Conservation (phyloP, 495 filamentous ascomycete species). For the Trichocladium antarcticum region DNA sequence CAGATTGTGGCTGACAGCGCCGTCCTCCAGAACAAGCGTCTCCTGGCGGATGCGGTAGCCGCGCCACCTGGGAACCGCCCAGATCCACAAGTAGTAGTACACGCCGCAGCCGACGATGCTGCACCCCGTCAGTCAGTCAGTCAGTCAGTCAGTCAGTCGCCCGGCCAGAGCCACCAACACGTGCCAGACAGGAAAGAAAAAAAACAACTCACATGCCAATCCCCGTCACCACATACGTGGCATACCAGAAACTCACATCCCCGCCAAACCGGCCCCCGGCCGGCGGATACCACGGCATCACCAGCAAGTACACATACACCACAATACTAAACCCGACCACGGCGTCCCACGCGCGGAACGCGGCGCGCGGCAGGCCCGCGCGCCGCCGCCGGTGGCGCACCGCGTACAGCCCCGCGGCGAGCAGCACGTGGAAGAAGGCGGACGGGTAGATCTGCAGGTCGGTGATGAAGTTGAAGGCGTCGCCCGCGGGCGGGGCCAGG, state of each 20-base stretch:
- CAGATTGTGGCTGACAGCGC: slow-evolving; percentile 41
- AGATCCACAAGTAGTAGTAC: slow-evolving; percentile 49
- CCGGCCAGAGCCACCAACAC: too few relatives aligned
- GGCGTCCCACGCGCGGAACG: slow-evolving; percentile 46
- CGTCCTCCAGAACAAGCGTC: slow-evolving; percentile 37
- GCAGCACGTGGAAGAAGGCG: slow-evolving; percentile 43
- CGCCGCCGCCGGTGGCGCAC: slow-evolving; percentile 42
- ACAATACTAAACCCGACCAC: slow-evolving; percentile 45
- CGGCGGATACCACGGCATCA: slow-evolving; percentile 58
- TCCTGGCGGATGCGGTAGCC: slow-evolving; percentile 46
- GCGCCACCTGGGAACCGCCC: slow-evolving; percentile 38
- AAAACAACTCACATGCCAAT: slow-evolving; percentile 42
- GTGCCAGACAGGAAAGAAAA: too few relatives aligned
- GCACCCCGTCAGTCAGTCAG: too few relatives aligned
- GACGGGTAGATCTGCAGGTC: slow-evolving; percentile 44
- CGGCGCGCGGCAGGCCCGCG: slow-evolving; percentile 31
- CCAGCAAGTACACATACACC: slow-evolving; percentile 45
- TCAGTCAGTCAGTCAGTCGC: too few relatives aligned
- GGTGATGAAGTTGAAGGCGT: slow-evolving; percentile 57
- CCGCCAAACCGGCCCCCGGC: slow-evolving; percentile 38
- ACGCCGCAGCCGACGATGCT: slow-evolving; percentile 41
- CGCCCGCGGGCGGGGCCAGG: slow-evolving; percentile 53
- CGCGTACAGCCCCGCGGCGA: slow-evolving; percentile 44
- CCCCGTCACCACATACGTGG: slow-evolving; percentile 47
- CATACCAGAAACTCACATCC: slow-evolving; percentile 58